These are phyloP conservation scores for Hirschfeldia incana DNA, from an alignment of 345 rosid species.

Conservation along the genomic window DNA sequence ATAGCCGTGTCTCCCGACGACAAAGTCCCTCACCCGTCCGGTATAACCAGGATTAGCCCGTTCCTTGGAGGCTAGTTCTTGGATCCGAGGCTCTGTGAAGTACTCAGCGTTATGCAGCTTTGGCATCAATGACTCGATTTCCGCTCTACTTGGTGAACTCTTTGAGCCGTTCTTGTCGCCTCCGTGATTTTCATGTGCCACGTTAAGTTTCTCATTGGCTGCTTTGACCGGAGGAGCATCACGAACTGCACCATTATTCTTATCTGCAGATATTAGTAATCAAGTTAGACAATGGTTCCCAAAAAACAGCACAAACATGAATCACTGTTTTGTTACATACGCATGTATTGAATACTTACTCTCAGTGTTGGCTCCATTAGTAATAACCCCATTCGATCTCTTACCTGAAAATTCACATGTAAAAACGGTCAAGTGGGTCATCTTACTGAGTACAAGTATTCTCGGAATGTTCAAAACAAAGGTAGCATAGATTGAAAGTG, in stretches of 20 bases:
- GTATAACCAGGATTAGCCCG: slow-evolving; percentile 78
- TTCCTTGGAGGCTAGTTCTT: slow-evolving; percentile 91
- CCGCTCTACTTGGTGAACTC: slow-evolving; percentile 63
- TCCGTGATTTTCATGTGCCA: slow-evolving; percentile 49
- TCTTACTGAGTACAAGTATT: neutral
- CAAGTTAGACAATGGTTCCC: slow-evolving; percentile 6
- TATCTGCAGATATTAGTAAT: slow-evolving; percentile 44
- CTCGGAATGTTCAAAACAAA: neutral
- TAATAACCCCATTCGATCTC: slow-evolving; percentile 43
- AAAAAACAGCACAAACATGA: slow-evolving; percentile 1
- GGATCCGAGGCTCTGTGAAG: slow-evolving; percentile 90
- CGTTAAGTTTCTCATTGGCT: slow-evolving; percentile 53
- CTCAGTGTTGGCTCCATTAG: slow-evolving; percentile 43
- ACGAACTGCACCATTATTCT: slow-evolving; percentile 41
- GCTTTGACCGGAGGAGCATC: slow-evolving; percentile 39
- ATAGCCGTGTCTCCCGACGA: slow-evolving; percentile 81
- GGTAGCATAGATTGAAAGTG: neutral
- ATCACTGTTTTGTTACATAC: neutral
- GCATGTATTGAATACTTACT: slow-evolving; percentile 38
- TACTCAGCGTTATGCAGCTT: slow-evolving; percentile 78
- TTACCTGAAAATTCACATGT: slow-evolving; percentile 44
- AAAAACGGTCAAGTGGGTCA: slow-evolving; percentile 12
- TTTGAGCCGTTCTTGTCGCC: slow-evolving; percentile 53
- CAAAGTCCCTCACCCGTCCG: slow-evolving; percentile 71
- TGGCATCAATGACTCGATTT: slow-evolving; percentile 90